These are phyloP conservation scores for Lasiosphaeria miniovina DNA, from an alignment of 495 filamentous ascomycete genomes.

Conservation along the genomic window DNA sequence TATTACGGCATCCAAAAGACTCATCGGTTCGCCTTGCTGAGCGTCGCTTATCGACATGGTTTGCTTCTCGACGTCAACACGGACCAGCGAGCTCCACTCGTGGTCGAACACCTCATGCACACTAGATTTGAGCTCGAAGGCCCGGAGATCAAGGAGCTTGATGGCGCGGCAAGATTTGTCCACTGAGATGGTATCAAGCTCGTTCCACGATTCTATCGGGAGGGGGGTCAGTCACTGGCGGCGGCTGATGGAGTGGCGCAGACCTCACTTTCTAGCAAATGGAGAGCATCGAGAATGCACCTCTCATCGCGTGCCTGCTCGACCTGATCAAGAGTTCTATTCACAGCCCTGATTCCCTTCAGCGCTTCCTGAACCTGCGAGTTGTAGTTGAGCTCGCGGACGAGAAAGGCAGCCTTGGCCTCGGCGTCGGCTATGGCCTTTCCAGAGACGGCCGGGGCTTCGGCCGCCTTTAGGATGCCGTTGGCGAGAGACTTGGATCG, in stretches of 20 bases:
- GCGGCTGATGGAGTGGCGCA: conserved; percentile 1
- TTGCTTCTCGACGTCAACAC: conserved; percentile 48
- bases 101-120: conserved; percentile 58
- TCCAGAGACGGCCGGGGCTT: conserved; percentile 58
- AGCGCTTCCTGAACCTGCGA: conserved; percentile 61
- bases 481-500: conserved; percentile 66
- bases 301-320: conserved; percentile 47
- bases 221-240: background rate
- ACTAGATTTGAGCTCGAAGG: conserved; percentile 50
- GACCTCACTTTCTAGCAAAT: conserved; percentile 46
- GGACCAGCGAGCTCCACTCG: conserved; percentile 55
- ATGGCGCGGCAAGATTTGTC: conserved; percentile 48
- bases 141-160: conserved; percentile 45
- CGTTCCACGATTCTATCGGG: conserved; percentile 43
- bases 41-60: conserved; percentile 47
- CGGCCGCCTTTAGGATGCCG: conserved; percentile 69
- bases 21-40: conserved; percentile 47
- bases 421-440: conserved; percentile 61
- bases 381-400: conserved; percentile 75
- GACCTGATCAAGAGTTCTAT: conserved; percentile 49
- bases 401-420: conserved; percentile 66
- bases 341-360: conserved; percentile 54
- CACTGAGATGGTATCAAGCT: conserved; percentile 41
- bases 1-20: conserved; percentile 44
- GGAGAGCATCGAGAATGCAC: conserved; percentile 49